Conservation (phyloP, 768 basidiomycete species). For the Pleurotus salmoneostramineus region DNA sequence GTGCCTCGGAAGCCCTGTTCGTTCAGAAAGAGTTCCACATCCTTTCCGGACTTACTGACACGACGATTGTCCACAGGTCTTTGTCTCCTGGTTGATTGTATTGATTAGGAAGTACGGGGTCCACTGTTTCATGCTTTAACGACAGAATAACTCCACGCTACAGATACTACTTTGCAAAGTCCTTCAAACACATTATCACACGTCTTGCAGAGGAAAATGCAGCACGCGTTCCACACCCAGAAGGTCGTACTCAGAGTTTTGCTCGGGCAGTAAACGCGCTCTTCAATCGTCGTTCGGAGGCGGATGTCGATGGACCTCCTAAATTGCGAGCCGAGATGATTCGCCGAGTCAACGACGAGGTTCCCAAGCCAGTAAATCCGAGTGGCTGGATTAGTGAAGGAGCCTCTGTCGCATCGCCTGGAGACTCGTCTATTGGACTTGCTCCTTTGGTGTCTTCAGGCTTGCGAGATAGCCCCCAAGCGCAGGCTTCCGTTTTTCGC, state of each 20-base stretch:
- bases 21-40: conserved; percentile 21
- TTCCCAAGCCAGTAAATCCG: conserved; percentile 65
- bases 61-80: conserved; percentile 39
- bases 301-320: neutral
- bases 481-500: too few relatives aligned
- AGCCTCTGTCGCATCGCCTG: neutral
- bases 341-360: conserved; percentile 58
- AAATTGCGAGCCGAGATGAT: conserved; percentile 73
- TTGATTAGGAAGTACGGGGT: conserved; percentile 59
- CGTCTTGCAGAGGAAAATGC: conserved; percentile 8
- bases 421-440: neutral
- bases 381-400: conserved; percentile 60
- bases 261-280: too few relatives aligned
- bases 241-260: neutral
- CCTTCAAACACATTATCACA: conserved; percentile 53
- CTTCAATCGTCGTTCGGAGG: too few relatives aligned
- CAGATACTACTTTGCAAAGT: conserved; percentile 68
- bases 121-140: neutral
- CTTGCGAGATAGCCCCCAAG: too few relatives aligned
- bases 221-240: neutral
- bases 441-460: too few relatives aligned
- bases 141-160: neutral
- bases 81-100: conserved; percentile 83
- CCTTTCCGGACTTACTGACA: neutral
- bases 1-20: conserved; percentile 73